phyloP scores from a whole-genome alignment of 805 yeast species.

The Ogataea pilisensis region DNA sequence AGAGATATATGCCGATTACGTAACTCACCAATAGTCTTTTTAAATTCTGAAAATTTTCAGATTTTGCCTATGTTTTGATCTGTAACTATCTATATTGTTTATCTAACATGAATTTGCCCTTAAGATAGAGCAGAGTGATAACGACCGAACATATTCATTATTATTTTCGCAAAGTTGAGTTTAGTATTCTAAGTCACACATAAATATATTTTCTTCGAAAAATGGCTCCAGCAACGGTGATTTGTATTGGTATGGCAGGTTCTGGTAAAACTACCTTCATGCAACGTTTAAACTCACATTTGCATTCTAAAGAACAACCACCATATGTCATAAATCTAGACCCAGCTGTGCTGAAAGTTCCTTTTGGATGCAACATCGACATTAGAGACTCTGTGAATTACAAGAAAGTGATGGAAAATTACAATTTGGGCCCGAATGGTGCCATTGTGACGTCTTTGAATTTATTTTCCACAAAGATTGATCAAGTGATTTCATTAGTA shows the following conservation, averaged over 20 bases:
- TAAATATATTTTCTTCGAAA: no score
- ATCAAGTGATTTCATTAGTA: conserved; percentile 83
- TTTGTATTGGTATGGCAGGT: conserved; percentile 47
- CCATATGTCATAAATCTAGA: conserved; percentile 94
- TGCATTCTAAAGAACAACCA: conserved; percentile 64
- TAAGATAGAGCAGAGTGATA: no score
- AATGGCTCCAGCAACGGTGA: conserved; percentile 33
- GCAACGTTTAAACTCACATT: conserved; percentile 89
- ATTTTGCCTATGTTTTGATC: not conserved
- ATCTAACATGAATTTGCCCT: no score
- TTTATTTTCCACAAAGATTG: conserved; percentile 90
- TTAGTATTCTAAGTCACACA: no score
- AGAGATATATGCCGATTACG: no score
- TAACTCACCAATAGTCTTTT: not conserved
- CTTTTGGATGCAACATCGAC: conserved; percentile 91
- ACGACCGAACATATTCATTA: no score
- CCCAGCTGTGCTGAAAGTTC: conserved; percentile 94
- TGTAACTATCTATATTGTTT: no score
- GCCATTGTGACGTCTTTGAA: conserved; percentile 95
- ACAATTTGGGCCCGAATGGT: conserved; percentile 95
- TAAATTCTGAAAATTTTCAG: not conserved
- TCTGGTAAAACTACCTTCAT: conserved; percentile 97
- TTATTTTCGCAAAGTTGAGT: no score
- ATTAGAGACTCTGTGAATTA: conserved; percentile 95
- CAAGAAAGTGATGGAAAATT: conserved; percentile 93